Conservation (phyloP, 164 flowering plant genomes). For the Euptelea pleiosperma region DNA sequence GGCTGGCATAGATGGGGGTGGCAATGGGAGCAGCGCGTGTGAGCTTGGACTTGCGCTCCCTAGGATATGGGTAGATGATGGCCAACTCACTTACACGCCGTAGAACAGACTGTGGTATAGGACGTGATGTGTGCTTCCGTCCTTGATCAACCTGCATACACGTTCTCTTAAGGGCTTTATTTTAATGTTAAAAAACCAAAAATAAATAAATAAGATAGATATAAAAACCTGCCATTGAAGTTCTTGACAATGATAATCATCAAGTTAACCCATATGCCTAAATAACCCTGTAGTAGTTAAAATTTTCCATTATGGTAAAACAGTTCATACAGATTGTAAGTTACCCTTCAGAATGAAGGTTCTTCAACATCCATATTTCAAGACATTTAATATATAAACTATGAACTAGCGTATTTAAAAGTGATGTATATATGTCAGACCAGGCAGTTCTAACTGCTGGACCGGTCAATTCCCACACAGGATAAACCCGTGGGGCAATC, state of each 20-base stretch:
- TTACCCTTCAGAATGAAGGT: too few species aligned
- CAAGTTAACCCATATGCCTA: too few species aligned
- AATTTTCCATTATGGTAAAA: too few species aligned
- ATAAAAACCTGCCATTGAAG: background rate
- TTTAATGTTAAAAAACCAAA: background rate
- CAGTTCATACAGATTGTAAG: too few species aligned
- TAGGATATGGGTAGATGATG: constrained; percentile 47
- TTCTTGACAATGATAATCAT: background rate
- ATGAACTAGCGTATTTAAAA: too few species aligned
- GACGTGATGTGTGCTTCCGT: constrained; percentile 32
- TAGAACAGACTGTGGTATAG: constrained; percentile 44
- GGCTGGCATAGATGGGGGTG: background rate
- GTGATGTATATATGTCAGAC: too few species aligned
- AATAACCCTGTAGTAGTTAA: too few species aligned
- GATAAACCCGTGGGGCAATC: too few species aligned
- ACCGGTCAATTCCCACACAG: too few species aligned
- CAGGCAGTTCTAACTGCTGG: too few species aligned
- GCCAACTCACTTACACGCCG: constrained; percentile 56
- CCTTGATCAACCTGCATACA: constrained; percentile 43
- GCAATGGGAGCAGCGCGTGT: constrained; percentile 1
- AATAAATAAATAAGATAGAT: background rate
- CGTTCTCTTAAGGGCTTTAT: constrained; percentile 1
- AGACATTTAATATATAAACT: too few species aligned
- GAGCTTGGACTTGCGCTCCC: constrained; percentile 24
- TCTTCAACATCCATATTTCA: too few species aligned